Evolutionary conservation across 129 eudicot genomes (phyloP).

Genomic region (Silybum marianum): DNA sequence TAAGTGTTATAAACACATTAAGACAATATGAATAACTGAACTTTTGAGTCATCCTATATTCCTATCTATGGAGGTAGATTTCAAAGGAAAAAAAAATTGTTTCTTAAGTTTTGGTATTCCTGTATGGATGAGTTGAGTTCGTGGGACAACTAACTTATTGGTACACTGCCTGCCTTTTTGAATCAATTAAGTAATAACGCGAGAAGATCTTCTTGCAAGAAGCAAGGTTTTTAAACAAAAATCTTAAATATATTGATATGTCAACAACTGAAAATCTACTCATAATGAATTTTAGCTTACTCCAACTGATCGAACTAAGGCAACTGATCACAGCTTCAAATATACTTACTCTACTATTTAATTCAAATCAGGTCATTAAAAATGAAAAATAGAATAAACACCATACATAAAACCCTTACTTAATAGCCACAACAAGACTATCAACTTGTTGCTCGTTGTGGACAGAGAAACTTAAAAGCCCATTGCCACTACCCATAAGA

Average conservation of each 20-base stretch:
- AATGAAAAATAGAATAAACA: background rate
- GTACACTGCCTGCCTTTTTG: too few relatives aligned
- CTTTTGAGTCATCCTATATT: too few relatives aligned
- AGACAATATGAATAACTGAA: too few relatives aligned
- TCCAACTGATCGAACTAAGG: background rate
- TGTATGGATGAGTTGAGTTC: too few relatives aligned
- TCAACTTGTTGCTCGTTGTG: background rate
- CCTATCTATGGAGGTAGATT: too few relatives aligned
- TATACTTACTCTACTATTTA: background rate
- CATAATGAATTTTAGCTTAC: background rate
- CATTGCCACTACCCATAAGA: background rate
- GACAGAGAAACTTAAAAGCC: background rate
- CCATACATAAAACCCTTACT: background rate
- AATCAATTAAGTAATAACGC: too few relatives aligned
- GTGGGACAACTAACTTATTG: too few relatives aligned
- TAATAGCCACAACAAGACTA: background rate
- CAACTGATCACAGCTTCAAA: background rate
- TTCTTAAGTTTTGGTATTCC: too few relatives aligned
- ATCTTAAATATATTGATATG: too few relatives aligned
- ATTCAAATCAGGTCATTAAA: background rate
- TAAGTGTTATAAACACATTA: background rate
- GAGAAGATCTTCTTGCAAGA: too few relatives aligned
- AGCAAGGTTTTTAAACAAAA: background rate
- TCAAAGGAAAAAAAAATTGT: too few relatives aligned
- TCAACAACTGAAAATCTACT: background rate